phyloP scores from a whole-genome alignment of 2,329 filamentous ascomycete species.

The Penicillium verrucosum region DNA sequence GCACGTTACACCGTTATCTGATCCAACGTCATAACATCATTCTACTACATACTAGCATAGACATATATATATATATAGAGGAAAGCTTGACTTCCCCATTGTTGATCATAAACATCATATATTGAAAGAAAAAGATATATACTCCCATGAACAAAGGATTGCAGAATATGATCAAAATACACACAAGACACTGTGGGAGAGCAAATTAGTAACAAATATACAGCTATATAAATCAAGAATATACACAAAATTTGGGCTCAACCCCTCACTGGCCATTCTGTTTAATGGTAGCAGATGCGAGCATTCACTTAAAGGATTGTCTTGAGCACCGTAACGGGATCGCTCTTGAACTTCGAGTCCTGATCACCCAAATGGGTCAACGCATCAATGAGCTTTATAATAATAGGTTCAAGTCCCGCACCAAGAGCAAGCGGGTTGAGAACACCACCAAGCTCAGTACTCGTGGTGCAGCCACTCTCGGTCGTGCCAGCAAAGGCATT shows the following conservation, averaged over 20 bases:
- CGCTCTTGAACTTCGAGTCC: constrained; percentile 19
- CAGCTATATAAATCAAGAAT: background rate
- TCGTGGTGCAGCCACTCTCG: constrained; percentile 17
- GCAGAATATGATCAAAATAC: background rate
- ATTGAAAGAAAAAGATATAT: background rate
- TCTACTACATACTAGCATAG: background rate
- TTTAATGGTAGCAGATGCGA: background rate
- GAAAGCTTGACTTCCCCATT: background rate
- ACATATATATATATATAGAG: no score
- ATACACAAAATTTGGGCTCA: background rate
- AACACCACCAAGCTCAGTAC: constrained; percentile 19
- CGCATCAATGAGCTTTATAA: constrained; percentile 20
- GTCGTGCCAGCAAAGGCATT: constrained; percentile 25
- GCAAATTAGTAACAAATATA: background rate
- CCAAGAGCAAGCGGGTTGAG: constrained; percentile 25
- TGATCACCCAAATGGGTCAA: constrained; percentile 13
- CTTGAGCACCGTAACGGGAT: constrained; percentile 12
- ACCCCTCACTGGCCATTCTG: background rate
- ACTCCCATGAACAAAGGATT: background rate
- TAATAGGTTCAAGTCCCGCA: constrained; percentile 21
- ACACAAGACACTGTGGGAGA: background rate
- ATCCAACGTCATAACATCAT: constrained; percentile 1
- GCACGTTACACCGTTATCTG: constrained; percentile 1
- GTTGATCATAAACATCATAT: background rate
- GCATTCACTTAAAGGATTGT: background rate